Conservation (phyloP, 2,329 filamentous ascomycete species). For the Decorospora gaudefroyi region DNA sequence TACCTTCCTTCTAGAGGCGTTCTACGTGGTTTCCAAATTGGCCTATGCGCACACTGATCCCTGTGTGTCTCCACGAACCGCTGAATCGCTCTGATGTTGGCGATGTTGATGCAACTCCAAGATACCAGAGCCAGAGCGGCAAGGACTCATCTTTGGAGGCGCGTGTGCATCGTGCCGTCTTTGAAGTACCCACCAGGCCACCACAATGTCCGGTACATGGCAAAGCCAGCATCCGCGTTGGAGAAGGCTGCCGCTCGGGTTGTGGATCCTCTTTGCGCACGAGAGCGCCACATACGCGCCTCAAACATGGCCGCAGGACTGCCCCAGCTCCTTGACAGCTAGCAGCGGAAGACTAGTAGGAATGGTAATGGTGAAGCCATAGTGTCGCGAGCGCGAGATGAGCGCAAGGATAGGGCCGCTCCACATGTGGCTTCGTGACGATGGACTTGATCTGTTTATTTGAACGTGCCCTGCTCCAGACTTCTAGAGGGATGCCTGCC, state of each 20-base stretch:
- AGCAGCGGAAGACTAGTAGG: conserved; percentile 34
- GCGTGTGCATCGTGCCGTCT: too few species aligned
- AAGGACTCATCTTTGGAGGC: too few species aligned
- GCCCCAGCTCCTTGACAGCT: conserved; percentile 37
- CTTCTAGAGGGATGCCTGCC: conserved; percentile 22
- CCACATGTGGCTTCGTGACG: conserved; percentile 31
- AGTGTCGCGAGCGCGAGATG: conserved; percentile 32
- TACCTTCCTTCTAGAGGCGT: conserved; percentile 33
- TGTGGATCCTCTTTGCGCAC: conserved; percentile 32
- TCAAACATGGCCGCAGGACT: conserved; percentile 38
- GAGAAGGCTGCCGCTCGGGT: conserved; percentile 17
- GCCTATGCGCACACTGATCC: conserved; percentile 19
- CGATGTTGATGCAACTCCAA: conserved; percentile 13
- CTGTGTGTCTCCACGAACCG: conserved; percentile 18
- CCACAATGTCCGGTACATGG: too few species aligned
- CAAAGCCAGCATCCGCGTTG: background rate
- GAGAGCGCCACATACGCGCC: conserved; percentile 44
- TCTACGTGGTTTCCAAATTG: conserved; percentile 30
- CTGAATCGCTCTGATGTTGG: conserved; percentile 14
- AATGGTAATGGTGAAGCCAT: conserved; percentile 36
- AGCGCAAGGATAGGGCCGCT: conserved; percentile 41
- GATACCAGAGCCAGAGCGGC: too few species aligned
- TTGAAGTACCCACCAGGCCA: too few species aligned
- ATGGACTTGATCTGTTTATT: conserved; percentile 40
- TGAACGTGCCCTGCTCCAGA: conserved; percentile 38